Conservation (phyloP, 768 basidiomycete species). For the Polyporus arcularius region DNA sequence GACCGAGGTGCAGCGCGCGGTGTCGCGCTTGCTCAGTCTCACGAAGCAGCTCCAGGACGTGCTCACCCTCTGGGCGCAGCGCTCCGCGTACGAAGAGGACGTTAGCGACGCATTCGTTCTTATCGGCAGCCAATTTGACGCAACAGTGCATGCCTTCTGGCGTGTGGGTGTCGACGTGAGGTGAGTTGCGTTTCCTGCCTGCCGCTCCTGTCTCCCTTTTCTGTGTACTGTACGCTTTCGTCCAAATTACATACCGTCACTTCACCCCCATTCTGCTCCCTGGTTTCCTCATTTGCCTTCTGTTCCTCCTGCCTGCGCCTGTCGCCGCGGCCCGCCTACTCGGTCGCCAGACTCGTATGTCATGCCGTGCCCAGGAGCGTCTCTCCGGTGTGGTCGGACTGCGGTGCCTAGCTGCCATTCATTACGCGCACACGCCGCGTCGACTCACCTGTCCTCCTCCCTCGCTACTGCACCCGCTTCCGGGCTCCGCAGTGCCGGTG, state of each 20-base stretch:
- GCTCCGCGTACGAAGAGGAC: slow-evolving; percentile 59
- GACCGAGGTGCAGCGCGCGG: slow-evolving; percentile 58
- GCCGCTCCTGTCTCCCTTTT: neutral
- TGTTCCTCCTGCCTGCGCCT: neutral
- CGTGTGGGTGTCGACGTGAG: slow-evolving; percentile 73
- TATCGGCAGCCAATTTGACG: slow-evolving; percentile 88
- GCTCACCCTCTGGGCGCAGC: slow-evolving; percentile 67
- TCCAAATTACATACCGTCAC: neutral
- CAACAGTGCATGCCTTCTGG: slow-evolving; percentile 73
- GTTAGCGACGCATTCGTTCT: slow-evolving; percentile 91
- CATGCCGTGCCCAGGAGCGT: slow-evolving; percentile 2
- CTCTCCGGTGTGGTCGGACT: slow-evolving; percentile 17
- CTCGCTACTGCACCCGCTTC: slow-evolving; percentile 1
- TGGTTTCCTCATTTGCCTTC: neutral
- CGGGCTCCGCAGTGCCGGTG: slow-evolving; percentile 7
- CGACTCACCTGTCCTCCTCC: neutral
- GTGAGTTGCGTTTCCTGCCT: slow-evolving; percentile 43
- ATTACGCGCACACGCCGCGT: slow-evolving; percentile 3
- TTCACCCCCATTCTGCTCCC: neutral
- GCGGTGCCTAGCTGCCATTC: slow-evolving; percentile 7
- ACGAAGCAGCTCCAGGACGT: slow-evolving; percentile 82
- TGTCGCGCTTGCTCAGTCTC: slow-evolving; percentile 69
- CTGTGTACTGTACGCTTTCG: neutral
- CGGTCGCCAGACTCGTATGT: slow-evolving; percentile 12
- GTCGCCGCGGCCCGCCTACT: neutral